phyloP scores from a whole-genome alignment of 2,329 filamentous ascomycete species.

The Aotearoamyces nothofagi region DNA sequence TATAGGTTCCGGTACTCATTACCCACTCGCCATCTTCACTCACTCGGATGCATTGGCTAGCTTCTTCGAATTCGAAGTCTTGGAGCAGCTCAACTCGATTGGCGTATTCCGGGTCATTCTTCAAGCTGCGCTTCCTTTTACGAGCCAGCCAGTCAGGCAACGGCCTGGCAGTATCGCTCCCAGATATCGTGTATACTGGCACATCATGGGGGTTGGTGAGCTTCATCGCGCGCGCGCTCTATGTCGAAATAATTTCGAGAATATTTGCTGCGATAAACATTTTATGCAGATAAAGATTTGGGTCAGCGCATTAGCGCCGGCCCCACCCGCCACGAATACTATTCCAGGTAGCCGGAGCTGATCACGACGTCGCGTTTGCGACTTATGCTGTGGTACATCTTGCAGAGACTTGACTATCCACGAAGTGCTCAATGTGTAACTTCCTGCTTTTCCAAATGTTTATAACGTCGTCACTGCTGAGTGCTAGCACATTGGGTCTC shows the following conservation, averaged over 20 bases:
- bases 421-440: too few relatives aligned
- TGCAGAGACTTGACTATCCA: too few relatives aligned
- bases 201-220: conserved; percentile 69
- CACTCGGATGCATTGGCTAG: conserved; percentile 75
- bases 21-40: conserved; percentile 96
- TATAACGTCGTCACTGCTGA: too few relatives aligned
- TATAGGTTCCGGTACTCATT: conserved; percentile 77
- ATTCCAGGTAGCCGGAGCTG: conserved; percentile 3
- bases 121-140: conserved; percentile 78
- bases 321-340: conserved; percentile 2
- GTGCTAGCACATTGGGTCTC: too few relatives aligned
- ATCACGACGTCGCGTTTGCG: too few relatives aligned
- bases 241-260: too few relatives aligned
- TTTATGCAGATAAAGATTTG: too few relatives aligned
- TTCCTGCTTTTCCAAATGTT: too few relatives aligned
- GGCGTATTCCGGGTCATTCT: conserved; percentile 83
- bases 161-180: conserved; percentile 71
- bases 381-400: too few relatives aligned
- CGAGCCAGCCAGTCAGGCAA: conserved; percentile 92
- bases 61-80: conserved; percentile 96
- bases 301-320: conserved; percentile 8
- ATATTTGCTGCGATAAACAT: too few relatives aligned
- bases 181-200: conserved; percentile 89
- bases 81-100: conserved; percentile 90
- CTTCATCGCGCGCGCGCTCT: conserved; percentile 61